Conservation (phyloP, 1,284 basidiomycete species). For the Lentinula novae-zelandiae region DNA sequence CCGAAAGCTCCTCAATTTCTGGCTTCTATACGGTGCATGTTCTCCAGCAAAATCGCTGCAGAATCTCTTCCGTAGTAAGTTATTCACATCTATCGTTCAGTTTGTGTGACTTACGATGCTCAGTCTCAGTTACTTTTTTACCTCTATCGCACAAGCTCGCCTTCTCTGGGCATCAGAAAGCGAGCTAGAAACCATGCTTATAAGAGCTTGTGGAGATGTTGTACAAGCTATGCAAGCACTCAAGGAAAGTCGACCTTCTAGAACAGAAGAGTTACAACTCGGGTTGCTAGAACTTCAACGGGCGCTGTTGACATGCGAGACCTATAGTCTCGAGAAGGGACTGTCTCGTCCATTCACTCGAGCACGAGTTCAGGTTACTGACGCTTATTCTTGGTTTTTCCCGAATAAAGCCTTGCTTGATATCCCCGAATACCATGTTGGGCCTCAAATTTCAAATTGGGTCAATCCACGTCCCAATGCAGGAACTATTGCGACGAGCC, state of each 20-base stretch:
- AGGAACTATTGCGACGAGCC: neutral
- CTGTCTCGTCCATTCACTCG: conserved; percentile 16
- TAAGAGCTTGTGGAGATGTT: conserved; percentile 16
- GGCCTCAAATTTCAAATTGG: neutral
- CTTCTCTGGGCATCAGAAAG: conserved; percentile 12
- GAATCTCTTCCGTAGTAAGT: conserved; percentile 19
- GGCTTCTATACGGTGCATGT: conserved; percentile 15
- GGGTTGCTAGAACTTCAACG: conserved; percentile 11
- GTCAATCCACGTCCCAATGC: neutral
- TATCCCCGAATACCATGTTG: neutral
- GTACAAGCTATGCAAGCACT: conserved; percentile 21
- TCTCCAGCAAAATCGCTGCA: conserved; percentile 17
- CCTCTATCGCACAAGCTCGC: conserved; percentile 8
- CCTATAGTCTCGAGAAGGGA: conserved; percentile 8
- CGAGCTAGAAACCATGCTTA: conserved; percentile 7
- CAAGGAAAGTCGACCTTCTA: conserved; percentile 14
- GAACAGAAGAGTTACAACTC: conserved; percentile 8
- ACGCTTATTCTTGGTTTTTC: neutral
- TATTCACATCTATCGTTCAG: neutral
- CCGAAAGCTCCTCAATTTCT: conserved; percentile 11
- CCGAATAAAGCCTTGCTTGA: neutral
- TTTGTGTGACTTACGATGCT: neutral
- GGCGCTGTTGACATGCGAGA: conserved; percentile 11
- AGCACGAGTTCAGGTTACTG: conserved; percentile 15
- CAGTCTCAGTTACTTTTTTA: conserved; percentile 17